Base-by-base conservation (phyloP, 1,284 basidiomycete species). In the Cryptococcus sp. region DNA sequence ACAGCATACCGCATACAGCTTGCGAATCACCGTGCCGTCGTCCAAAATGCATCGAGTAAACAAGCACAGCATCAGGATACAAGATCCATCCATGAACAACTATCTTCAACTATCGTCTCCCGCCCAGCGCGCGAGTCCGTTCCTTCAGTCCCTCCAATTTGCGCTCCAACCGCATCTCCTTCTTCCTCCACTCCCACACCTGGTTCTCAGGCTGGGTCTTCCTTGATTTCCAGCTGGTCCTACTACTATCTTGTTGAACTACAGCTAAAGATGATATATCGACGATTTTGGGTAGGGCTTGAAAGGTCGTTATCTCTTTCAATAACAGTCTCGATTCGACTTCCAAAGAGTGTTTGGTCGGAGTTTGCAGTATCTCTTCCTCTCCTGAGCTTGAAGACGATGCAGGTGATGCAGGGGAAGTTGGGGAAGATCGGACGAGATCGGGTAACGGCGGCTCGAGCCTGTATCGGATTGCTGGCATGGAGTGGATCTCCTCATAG, bases 301-400 rank as follows among this genome's bases (percentile, higher is more conserved):
- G 88, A 74, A 89, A 91, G 65, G 84, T 82, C 64, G 93, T 86
- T 11, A 94, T 87, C 60, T 93, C 90, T 35, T 88, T 84, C 69
- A 90, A 90, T 11, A 95, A 81, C 30, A 88, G 71, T 72, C 90
- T 93, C 1, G 88, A 88, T 74, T 93, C 89, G 0, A 86, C 87
- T 0, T 86, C 82, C 47, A 94, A 82, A 0, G 87, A 83, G 39
- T 86, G 85, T 19, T 89, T 73, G 1, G 85, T 86, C 0, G 82
- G 81, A 0, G 84, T 83, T 5, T 5, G 23, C 22, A 81, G 73
- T 15, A 55, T 15, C 35, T 70, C 64, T 45, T 35, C 35, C 13
- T 62, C 61, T 19, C 52, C 48, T 2, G 35, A 20, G 11, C 45
- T 50, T 22, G 59, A 52, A 42, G 57, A 63, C 25, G 64, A 68